phyloP scores from a whole-genome alignment of 768 basidiomycete species.

The Gelatoporia subvermispora region DNA sequence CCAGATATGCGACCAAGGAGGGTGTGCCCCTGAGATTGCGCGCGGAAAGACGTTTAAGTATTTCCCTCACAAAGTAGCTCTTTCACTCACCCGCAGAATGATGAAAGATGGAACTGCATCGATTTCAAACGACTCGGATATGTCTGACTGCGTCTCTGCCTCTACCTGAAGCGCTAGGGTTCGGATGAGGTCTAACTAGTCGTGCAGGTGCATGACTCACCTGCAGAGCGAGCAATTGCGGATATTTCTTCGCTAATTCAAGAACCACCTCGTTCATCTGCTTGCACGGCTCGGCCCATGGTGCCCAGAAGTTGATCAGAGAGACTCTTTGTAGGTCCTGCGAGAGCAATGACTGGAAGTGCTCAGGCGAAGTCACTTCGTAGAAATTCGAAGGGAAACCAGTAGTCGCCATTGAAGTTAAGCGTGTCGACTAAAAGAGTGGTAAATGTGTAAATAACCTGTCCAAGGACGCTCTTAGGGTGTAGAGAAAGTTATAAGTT shows the following conservation, averaged over 20 bases:
- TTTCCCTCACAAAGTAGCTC: background rate
- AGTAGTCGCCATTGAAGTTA: too few species aligned
- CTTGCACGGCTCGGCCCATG: conserved; percentile 88
- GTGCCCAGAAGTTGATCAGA: conserved; percentile 90
- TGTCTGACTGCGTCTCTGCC: conserved; percentile 75
- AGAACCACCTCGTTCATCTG: conserved; percentile 79
- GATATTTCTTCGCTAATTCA: conserved; percentile 72
- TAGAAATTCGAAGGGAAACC: conserved; percentile 37
- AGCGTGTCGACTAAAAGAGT: too few species aligned
- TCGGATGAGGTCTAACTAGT: background rate
- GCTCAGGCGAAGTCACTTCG: conserved; percentile 53
- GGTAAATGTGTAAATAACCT: too few species aligned
- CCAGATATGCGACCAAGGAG: conserved; percentile 77
- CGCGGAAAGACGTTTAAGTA: too few species aligned
- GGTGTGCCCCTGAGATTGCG: conserved; percentile 78
- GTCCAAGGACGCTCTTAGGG: too few species aligned
- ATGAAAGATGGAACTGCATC: conserved; percentile 85
- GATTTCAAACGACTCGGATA: conserved; percentile 89
- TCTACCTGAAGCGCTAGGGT: conserved; percentile 53
- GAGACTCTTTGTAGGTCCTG: conserved; percentile 77
- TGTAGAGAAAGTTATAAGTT: too few species aligned
- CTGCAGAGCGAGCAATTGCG: conserved; percentile 65
- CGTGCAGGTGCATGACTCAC: conserved; percentile 33
- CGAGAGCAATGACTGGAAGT: conserved; percentile 73
- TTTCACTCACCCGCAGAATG: conserved; percentile 61